Base-by-base conservation (phyloP, 2,329 filamentous ascomycete genomes). In the Penicillium sp. region DNA sequence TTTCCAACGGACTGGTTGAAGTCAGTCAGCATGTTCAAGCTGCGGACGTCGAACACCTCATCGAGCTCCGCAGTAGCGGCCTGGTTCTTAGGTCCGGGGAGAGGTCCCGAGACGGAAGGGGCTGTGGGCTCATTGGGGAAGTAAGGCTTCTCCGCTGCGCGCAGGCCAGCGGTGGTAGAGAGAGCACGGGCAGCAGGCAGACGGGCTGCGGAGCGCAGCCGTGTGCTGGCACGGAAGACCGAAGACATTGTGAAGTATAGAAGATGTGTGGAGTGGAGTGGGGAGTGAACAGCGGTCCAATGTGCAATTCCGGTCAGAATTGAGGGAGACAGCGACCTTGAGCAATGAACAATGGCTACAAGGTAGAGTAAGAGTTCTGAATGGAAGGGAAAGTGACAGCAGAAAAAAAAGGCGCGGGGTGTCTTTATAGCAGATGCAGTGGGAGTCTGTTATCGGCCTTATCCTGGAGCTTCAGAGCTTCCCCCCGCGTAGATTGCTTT, bases 31-130 rank as follows among this genome's bases (percentile, higher is more conserved):
- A 92, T 89, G 79, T 94, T 95, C 77, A 93, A 77, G 75, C 88
- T 91, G 57, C 91, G 83, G 5, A 89, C 93, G 73, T 96, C 91
- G 68, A 94, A 95, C 55, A 95, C 88, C 68, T 86, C 79, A 75
- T 88, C 79, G 58, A 96, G 82, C 71, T 90, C 84, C 58, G 85
- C 79, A 59, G 89, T 85, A 47, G 83, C 82, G 64, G 85, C 82
- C 77, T 86, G 81, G 73, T 87, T 86, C 77, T 87, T 83, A 36
- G 90, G 90, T 0, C 91, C 91, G 0, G 91, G 91, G 53, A 96
- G 88, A 38, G 76, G 67, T 3, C 83, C 86, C 58, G 76, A 73
- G 40, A 87, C 65, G 24, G 72, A 76, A 22, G 84, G 84, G n/a
- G 72, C 77, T 11, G 72, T 58, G 18, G 84, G 84, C 75, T 87